phyloP scores from a whole-genome alignment of 2,329 filamentous ascomycete genomes.

The Myriosclerotinia scirpicola region DNA sequence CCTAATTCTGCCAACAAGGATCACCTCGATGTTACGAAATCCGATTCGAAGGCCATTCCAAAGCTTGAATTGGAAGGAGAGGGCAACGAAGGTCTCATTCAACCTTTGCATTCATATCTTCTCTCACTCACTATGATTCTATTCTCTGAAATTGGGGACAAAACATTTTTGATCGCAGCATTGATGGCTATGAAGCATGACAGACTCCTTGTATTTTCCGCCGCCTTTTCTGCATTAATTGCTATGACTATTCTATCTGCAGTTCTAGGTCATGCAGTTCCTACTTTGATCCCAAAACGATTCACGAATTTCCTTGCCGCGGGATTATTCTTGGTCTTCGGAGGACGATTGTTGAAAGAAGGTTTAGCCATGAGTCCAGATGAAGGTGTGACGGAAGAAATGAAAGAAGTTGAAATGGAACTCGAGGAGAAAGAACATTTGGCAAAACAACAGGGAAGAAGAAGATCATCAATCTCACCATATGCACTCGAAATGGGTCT shows the following conservation, averaged over 20 bases:
- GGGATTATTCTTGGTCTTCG: constrained; percentile 85
- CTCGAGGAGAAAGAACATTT: constrained; percentile 88
- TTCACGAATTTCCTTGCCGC: constrained; percentile 87
- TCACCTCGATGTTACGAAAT: constrained; percentile 55
- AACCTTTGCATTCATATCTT: constrained; percentile 82
- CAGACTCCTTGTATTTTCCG: constrained; percentile 87
- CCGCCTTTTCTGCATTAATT: constrained; percentile 87
- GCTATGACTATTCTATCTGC: constrained; percentile 96
- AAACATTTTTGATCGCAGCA: constrained; percentile 95
- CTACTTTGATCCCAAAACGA: constrained; percentile 84
- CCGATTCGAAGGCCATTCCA: constrained; percentile 43
- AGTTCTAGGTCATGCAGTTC: constrained; percentile 87
- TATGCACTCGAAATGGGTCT: constrained; percentile 81
- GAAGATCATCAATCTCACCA: constrained; percentile 68
- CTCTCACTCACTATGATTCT: constrained; percentile 97
- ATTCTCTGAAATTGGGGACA: constrained; percentile 95
- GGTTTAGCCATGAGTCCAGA: constrained; percentile 85
- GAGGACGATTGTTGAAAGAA: constrained; percentile 78
- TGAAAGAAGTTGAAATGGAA: constrained; percentile 95
- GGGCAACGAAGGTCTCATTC: constrained; percentile 63
- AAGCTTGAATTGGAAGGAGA: constrained; percentile 44
- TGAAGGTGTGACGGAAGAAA: constrained; percentile 92
- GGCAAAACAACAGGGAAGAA: constrained; percentile 63
- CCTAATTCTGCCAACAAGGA: constrained; percentile 66
- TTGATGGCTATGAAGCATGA: constrained; percentile 99